Base-by-base conservation (phyloP, 805 yeast genomes). In the Cyberlindnera saturnus region DNA sequence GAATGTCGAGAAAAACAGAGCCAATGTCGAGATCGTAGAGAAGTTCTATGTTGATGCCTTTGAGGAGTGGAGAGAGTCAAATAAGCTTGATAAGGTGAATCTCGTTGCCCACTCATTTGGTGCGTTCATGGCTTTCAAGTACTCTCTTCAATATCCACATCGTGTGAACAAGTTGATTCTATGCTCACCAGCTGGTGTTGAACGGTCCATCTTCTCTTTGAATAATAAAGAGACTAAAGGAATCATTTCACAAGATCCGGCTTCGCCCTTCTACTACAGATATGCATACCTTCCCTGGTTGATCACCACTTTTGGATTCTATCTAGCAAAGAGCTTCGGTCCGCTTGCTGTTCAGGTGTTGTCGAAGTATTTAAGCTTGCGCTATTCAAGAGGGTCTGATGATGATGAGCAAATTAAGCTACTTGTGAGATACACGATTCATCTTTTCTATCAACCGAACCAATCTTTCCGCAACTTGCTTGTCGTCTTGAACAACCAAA, bases 101-200 rank as follows among this genome's bases (percentile, higher is more conserved):
- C 56, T 86, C 13, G 64, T 86, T 17, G 91, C 88, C 0, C 95
- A 86, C 60, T 85, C 95, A 0, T 79, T 77, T 49, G 95, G 95
- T 29, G 93, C 88, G 0, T 81, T 83, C 52, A 65, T 87, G 64
- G 75, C 86, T 0, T 75, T 76, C 39, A 74, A 81, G 6, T 86
- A 82, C 58, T 70, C 85, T 2, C 56, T 79, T 35, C 75, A 67
- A 47, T 71, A 81, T 52, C 87, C 89, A 0, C 57, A 73, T 0
- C 57, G 69, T 5, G 68, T 86, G 6, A 62, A 70, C 14, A 73
- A 74, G 45, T 62, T 86, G 50, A 67, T 83, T 3, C 64, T 86
- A 19, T 73, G 82, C 3, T 80, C 88, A 11, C 95, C 95, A 0
- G 85, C 83, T 0, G 95, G 95, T 0, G 79, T 86, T 16, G 95